phyloP scores from a whole-genome alignment of 345 rosid genomes.

The Populus ilicifolia region DNA sequence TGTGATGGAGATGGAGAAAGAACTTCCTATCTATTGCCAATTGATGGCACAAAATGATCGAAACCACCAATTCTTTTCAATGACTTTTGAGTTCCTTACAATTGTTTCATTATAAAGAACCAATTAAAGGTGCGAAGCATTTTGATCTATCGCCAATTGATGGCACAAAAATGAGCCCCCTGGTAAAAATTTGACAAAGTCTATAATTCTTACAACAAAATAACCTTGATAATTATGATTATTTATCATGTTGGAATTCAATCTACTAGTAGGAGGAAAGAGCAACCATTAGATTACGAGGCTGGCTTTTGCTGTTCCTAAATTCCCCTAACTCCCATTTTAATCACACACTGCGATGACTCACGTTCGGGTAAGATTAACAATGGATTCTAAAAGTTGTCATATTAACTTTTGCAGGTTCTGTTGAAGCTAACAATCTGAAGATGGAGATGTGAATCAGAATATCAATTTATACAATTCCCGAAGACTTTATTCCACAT shows the following conservation, averaged over 20 bases:
- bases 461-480: slow-evolving; percentile 13
- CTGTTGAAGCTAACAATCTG: slow-evolving; percentile 39
- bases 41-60: neutral
- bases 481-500: slow-evolving; percentile 13
- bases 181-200: slow-evolving; percentile 5
- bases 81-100: slow-evolving; percentile 5
- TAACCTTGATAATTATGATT: slow-evolving; percentile 16
- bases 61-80: slow-evolving; percentile 25
- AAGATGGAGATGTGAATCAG: slow-evolving; percentile 59
- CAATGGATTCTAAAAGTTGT: slow-evolving; percentile 11
- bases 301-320: neutral
- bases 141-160: neutral
- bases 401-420: slow-evolving; percentile 38
- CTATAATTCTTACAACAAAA: slow-evolving; percentile 7
- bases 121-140: neutral
- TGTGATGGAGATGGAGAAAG: slow-evolving; percentile 19
- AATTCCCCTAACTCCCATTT: neutral
- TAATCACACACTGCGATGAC: neutral
- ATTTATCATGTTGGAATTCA: slow-evolving; percentile 7
- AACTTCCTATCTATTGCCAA: slow-evolving; percentile 8
- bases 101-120: slow-evolving; percentile 10
- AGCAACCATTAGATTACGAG: neutral
- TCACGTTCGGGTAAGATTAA: neutral
- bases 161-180: slow-evolving; percentile 8
- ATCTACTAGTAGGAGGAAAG: neutral